Base-by-base conservation (phyloP, 805 yeast species). In the Pichia occidentalis region DNA sequence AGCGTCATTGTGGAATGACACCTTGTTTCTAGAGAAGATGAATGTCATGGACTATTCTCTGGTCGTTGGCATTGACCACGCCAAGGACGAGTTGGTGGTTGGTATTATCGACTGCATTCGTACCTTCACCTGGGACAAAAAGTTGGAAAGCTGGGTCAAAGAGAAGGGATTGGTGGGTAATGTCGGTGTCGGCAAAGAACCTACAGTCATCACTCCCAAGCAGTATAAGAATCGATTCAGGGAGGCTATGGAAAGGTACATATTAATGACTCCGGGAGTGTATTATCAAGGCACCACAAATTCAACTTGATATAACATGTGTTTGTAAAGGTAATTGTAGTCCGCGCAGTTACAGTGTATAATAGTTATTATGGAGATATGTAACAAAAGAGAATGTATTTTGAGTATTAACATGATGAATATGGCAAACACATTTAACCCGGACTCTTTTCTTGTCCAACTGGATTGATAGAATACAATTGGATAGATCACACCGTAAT, bases 111-210 rank as follows among this genome's bases (percentile, higher is more conserved):
- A 92, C 59, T 92, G 94, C 67, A 78, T 92, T 30, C 64, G 99
- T 42, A 87, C 98, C 0, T 92, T 90, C 52, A 92, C 99, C 0
- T 92, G 99, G 99, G 99, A 92, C 53, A 92, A 92, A 60, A 92
- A 88, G 60, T 75, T 92, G 20, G 99, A 92, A 57, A 87, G 95
- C 57, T 92, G 98, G 98, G 98, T 92, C 25, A 92, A 92, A 57
- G 98, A 95, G 40, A 83, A 85, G 51, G 88, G 90, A 1, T 66
- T 92, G 25, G 95, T 90, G 29, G 87, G 87, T 5, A 60, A 62
- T 24, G 79, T 84, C 1, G 85, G 86, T 26, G 82, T 82, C 36
- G 85, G 86, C 1, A 90, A 85, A 51, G 95, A 85, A 47, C 99
- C 99, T 0, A 92, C 99, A 0, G 95, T 92, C 22, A 90, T 92